Base-by-base conservation (phyloP, 2,329 filamentous ascomycete species). In the Calonectria fujianensis region DNA sequence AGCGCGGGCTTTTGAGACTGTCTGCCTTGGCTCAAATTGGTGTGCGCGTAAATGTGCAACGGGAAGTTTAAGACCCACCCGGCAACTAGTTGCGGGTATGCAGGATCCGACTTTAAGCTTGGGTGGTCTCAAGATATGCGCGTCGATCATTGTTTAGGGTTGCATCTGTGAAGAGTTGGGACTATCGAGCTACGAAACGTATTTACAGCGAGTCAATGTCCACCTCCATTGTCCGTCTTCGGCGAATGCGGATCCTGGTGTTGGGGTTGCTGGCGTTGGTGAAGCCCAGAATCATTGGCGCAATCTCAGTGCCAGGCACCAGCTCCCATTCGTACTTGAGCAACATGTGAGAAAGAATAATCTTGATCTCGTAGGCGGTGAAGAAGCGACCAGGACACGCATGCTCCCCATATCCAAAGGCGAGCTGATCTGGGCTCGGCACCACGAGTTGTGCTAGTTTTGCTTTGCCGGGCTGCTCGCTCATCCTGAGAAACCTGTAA, bases 401-500 rank as follows among this genome's bases (percentile, higher is more conserved):
- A n/a, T 63, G 57, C 9, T 63, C 57, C 18, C 57, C 57, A 14
- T 63, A 63, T 20, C 35, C 57, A 41, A 63, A 63, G 13, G 57
- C 57, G 24, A 63, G 57, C 35, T 63, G 57, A 27, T 63, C 57
- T 10, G 57, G 57, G 37, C 57, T 63, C n/a, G 57, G 57, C 57
- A 63, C 57, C 35, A 63, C 57, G 14, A 63, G 57, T 14, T 63
- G 57, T 13, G 57, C n/a, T 1, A 63, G 6, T 37, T 63, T 63
- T 16, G 57, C 37, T 29, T 63, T 63, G 10, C 67, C 72, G 11
- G 51, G 52, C 35, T 70, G 32, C 32, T 74, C 29, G 20, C 72
- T 52, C 61, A 74, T 41, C 9, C 64, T 66, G 35, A 66, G 41
- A 39, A 74, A 74, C 1, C 72, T 31, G 50, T 74, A 67, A 6